A percentile compares a stretch with the other conserved stretches of the same genome.
Conservation (phyloP, 1,139 yeast genomes). For the Suhomyces anneliseae region DNA sequence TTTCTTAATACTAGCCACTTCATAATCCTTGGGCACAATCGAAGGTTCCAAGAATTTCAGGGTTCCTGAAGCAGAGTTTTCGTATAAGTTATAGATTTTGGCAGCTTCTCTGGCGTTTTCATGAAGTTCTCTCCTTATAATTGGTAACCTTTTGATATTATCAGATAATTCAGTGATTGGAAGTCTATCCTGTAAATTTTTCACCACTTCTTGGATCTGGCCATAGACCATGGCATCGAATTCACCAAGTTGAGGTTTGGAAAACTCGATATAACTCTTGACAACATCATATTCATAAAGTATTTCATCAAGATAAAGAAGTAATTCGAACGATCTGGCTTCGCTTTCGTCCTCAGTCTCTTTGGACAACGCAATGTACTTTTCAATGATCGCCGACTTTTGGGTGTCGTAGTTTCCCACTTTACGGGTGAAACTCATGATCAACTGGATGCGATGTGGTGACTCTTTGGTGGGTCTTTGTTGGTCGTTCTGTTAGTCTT, state of each 20-base stretch:
- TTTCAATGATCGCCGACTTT: conserved; percentile 15
- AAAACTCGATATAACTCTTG: conserved; percentile 12
- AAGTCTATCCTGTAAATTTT: conserved; percentile 21
- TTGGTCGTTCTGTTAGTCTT: too few species aligned
- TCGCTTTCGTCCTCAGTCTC: conserved; percentile 12
- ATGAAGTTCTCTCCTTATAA: conserved; percentile 28
- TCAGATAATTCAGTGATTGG: conserved; percentile 25
- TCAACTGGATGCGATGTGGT: neutral
- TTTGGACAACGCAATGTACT: conserved; percentile 18
- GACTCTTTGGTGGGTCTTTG: too few species aligned
- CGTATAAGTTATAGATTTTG: conserved; percentile 16
- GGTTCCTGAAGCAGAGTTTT: conserved; percentile 3
- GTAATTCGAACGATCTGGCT: conserved; percentile 17
- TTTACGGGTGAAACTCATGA: conserved; percentile 14
- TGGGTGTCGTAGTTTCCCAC: conserved; percentile 22
- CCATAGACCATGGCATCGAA: conserved; percentile 4
- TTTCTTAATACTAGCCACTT: neutral
- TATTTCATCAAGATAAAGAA: conserved; percentile 26
- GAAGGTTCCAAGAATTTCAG: conserved; percentile 1
- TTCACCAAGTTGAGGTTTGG: conserved; percentile 9
- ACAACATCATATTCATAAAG: conserved; percentile 24
- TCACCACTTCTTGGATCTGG: conserved; percentile 14
- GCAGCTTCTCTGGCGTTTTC: conserved; percentile 38
- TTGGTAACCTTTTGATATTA: conserved; percentile 24
- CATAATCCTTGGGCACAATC: neutral